Evolutionary conservation across 2,329 filamentous ascomycete genomes (phyloP).

Genomic region (Epicoccum sorghinum): DNA sequence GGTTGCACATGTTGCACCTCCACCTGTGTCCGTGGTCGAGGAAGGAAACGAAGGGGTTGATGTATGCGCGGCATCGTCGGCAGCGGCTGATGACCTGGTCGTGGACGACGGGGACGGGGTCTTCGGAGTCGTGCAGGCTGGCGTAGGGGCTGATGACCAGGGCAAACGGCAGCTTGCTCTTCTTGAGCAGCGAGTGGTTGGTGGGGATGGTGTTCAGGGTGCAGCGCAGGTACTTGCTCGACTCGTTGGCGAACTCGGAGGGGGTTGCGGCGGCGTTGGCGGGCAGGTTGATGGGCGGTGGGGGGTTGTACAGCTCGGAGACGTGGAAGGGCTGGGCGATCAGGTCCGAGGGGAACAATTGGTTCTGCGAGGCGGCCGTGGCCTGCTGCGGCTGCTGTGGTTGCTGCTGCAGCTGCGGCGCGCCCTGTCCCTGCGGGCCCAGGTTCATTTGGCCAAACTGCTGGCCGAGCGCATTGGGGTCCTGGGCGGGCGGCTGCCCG

Average conservation of each 20-base stretch:
- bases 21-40: constrained; percentile 96
- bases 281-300: constrained; percentile 87
- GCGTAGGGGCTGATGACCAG: constrained; percentile 96
- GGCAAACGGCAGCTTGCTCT: constrained; percentile 90
- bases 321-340: constrained; percentile 94
- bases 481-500: constrained; percentile 57
- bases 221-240: constrained; percentile 91
- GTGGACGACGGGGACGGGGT: constrained; percentile 87
- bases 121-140: constrained; percentile 89
- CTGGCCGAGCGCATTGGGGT: constrained; percentile 71
- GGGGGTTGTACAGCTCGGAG: constrained; percentile 86
- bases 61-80: constrained; percentile 89
- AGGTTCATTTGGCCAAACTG: constrained; percentile 82
- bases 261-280: constrained; percentile 93
- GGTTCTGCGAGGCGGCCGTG: constrained; percentile 63
- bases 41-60: constrained; percentile 61
- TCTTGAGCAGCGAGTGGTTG: constrained; percentile 90
- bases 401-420: constrained; percentile 39
- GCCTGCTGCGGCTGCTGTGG: constrained; percentile 23
- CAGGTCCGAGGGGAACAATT: constrained; percentile 89
- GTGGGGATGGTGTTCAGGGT: constrained; percentile 94
- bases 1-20: constrained; percentile 99
- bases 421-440: constrained; percentile 53
- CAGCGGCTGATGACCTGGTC: constrained; percentile 98
- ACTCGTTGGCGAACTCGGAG: constrained; percentile 88